These are phyloP conservation scores for Umbellularia californica DNA, from an alignment of 164 flowering plant species.

Conservation along the genomic window DNA sequence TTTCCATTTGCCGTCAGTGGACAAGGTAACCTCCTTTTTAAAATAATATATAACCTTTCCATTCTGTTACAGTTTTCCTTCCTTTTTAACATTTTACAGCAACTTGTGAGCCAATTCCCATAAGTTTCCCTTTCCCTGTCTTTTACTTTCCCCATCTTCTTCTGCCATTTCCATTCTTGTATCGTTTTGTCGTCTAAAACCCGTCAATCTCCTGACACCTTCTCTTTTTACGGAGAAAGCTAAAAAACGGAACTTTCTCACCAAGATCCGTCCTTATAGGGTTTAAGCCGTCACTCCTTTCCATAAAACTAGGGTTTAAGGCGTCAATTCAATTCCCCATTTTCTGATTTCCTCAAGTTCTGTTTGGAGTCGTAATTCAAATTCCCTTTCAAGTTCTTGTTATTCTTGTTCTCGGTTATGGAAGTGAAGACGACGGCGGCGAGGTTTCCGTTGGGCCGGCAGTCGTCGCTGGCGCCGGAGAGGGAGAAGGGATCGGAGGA, in stretches of 20 bases:
- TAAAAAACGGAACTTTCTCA: not conserved
- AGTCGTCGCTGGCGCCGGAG: constrained; percentile 73
- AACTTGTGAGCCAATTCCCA: not conserved
- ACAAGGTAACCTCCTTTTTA: too few species aligned
- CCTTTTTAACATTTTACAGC: not conserved
- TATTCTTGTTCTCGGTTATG: constrained; percentile 1
- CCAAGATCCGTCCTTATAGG: not conserved
- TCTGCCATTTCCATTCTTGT: not conserved
- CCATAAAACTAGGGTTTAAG: not conserved
- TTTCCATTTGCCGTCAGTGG: too few species aligned
- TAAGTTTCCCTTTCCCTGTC: not conserved
- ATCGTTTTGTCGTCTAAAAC: not conserved
- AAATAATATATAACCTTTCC: too few species aligned
- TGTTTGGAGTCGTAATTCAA: too few species aligned
- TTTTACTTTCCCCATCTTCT: not conserved
- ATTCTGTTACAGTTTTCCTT: not conserved
- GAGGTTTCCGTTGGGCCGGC: constrained; percentile 45
- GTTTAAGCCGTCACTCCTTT: not conserved
- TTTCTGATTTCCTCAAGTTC: too few species aligned
- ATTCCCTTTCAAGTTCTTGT: not conserved
- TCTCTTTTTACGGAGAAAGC: not conserved
- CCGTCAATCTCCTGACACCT: not conserved
- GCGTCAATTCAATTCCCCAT: not conserved
- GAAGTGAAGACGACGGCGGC: constrained; percentile 6
- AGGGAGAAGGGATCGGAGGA: constrained; percentile 6